Evolutionary conservation across 495 filamentous ascomycete species (phyloP), one percentile per base, ranked within the genome.

Genomic region (Thermothielavioides terrestris): DNA sequence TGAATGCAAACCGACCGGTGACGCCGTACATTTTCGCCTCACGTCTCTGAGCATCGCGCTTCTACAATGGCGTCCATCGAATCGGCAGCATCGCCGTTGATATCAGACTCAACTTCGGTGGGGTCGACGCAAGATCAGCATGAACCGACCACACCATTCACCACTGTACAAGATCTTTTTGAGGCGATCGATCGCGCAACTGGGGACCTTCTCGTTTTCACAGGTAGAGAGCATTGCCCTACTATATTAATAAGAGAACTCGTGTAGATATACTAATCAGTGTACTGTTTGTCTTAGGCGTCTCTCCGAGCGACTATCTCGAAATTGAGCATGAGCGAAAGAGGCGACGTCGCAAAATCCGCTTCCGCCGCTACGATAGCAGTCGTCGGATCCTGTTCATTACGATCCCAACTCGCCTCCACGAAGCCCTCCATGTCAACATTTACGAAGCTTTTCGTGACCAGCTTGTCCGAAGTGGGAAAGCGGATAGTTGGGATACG

Each of bases 291-390:
- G 31, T 31, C 22, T 21, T 40, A 48, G 46, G 32, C 3, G 46
- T 56, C 38, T 55, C 46, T 28, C 40, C 52, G 35, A 35, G 6
- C 12, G 3, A 17, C 41, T 55, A 56, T 20, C 26, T 30, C 36
- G 48, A 46, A 41, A 52, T 59, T 15, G 44, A 54, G 46, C 22
- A 44, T 36, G 44, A 53, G 36, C 42, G 54, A 54, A 40, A 49
- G 21, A 49, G 41, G 20, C 53, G 49, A 36, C 36, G 49, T 1
- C 50, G 55, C 26, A 53, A 34, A 28, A 49, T 59, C 45, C 60
- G 60, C 26, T 49, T 58, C 38, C 50, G 54, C 47, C 54, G 59
- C 14, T 59, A 57, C 44, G 35, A 55, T 25, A 46, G 49, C 38
- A 27, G 34, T 26, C 30, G 37, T 31, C 34, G 28, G 23, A 48